A percentile compares a stretch with the other conserved stretches of the same genome.
phyloP scores from a whole-genome alignment of 23 red algal species.

The Pyropia yezoensis region DNA sequence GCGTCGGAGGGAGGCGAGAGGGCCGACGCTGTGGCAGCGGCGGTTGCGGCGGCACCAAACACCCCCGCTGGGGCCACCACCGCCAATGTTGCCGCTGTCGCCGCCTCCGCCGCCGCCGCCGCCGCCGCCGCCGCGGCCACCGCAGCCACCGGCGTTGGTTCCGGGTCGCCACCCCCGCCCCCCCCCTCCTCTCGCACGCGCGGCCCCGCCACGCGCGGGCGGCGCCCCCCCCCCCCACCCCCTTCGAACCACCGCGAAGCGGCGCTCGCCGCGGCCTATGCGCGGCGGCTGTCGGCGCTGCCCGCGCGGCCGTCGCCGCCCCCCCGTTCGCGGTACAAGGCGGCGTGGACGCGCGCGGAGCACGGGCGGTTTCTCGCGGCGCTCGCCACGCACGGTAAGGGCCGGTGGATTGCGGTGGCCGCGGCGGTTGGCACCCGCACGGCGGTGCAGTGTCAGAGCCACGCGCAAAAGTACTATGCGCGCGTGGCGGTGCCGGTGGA shows the following conservation, averaged over 20 bases:
- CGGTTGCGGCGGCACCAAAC: neutral
- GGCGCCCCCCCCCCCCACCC: neutral
- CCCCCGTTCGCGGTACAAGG: constrained; percentile 53
- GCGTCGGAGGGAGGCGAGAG: neutral
- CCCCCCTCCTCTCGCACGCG: neutral
- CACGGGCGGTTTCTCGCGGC: constrained; percentile 74
- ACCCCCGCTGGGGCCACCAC: neutral
- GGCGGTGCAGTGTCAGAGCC: constrained; percentile 83
- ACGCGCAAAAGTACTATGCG: constrained; percentile 94
- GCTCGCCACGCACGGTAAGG: constrained; percentile 48
- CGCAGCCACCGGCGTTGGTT: too few species aligned
- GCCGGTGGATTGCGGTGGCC: constrained; percentile 94
- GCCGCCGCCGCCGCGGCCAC: too few species aligned
- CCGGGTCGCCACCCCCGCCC: neutral
- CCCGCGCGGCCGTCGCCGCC: constrained; percentile 20
- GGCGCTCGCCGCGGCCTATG: neutral
- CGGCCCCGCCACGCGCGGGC: neutral
- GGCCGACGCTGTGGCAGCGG: neutral
- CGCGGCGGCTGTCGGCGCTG: neutral
- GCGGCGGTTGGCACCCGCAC: constrained; percentile 74
- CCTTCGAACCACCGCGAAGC: constrained; percentile 4
- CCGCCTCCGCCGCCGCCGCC: too few species aligned
- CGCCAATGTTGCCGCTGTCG: neutral
- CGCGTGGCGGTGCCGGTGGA: constrained; percentile 31
- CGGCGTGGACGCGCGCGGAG: constrained; percentile 80